Evolutionary conservation across 768 basidiomycete genomes (phyloP).

Genomic region (Mrakia hoshinonis): DNA sequence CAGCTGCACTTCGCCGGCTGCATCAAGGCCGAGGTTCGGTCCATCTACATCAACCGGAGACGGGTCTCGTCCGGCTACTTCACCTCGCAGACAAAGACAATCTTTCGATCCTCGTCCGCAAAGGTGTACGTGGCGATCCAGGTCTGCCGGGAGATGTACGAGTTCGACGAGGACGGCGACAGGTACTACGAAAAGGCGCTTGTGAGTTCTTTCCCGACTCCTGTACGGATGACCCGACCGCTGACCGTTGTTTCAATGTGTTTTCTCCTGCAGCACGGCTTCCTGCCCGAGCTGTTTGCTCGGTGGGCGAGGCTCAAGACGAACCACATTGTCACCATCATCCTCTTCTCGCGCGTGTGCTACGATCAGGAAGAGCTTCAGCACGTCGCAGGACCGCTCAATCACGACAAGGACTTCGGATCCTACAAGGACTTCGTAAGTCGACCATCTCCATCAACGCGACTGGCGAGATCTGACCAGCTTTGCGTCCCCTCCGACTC

Average conservation of each 20-base stretch:
- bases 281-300: slow-evolving; percentile 77
- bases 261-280: slow-evolving; percentile 43
- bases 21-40: slow-evolving; percentile 66
- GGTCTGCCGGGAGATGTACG: slow-evolving; percentile 91
- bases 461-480: background rate
- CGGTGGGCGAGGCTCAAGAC: slow-evolving; percentile 77
- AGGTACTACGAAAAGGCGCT: slow-evolving; percentile 93
- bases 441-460: background rate
- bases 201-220: slow-evolving; percentile 39
- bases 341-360: slow-evolving; percentile 81
- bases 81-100: slow-evolving; percentile 70
- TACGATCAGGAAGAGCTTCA: slow-evolving; percentile 35
- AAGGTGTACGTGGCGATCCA: slow-evolving; percentile 61
- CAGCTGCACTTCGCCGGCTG: slow-evolving; percentile 61
- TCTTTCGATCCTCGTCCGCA: slow-evolving; percentile 83
- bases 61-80: slow-evolving; percentile 74
- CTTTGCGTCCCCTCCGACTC: slow-evolving; percentile 35
- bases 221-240: background rate
- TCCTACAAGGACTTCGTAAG: slow-evolving; percentile 68
- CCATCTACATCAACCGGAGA: slow-evolving; percentile 61
- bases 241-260: background rate
- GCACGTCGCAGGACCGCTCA: slow-evolving; percentile 42
- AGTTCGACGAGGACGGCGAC: slow-evolving; percentile 92
- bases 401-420: slow-evolving; percentile 60
- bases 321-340: slow-evolving; percentile 88